Conservation (phyloP, 371 early-diverging fungal species). For the Mucor lusitanicus region DNA sequence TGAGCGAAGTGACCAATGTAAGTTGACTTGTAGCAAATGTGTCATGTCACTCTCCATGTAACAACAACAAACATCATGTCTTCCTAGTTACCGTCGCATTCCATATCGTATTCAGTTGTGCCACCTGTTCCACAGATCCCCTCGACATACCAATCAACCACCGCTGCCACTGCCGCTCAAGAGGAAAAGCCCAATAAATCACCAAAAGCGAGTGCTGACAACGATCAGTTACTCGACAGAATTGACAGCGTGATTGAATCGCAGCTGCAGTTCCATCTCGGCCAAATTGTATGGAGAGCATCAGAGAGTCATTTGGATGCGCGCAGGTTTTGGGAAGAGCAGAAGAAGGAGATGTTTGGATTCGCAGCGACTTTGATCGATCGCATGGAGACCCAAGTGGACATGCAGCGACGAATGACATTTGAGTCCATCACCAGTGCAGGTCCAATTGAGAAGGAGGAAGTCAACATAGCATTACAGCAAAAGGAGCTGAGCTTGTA, state of each 20-base stretch:
- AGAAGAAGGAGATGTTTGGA: conserved; percentile 37
- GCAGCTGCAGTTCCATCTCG: conserved; percentile 31
- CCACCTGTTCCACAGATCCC: conserved; percentile 26
- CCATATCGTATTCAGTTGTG: conserved; percentile 10
- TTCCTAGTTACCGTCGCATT: conserved; percentile 18
- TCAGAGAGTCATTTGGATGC: conserved; percentile 39
- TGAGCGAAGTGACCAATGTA: conserved; percentile 39
- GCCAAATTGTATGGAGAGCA: conserved; percentile 35
- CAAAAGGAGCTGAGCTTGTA: conserved; percentile 21
- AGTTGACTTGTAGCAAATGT: neutral
- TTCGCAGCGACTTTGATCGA: conserved; percentile 23
- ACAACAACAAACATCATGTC: neutral
- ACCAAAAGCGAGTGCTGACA: neutral
- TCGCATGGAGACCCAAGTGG: conserved; percentile 17
- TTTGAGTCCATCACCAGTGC: neutral
- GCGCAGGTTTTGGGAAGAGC: conserved; percentile 40
- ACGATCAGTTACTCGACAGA: conserved; percentile 1
- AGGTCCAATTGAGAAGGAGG: neutral
- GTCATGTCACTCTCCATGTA: neutral
- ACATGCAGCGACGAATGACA: conserved; percentile 7
- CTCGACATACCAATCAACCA: neutral
- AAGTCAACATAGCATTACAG: neutral
- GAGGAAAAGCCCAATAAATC: neutral
- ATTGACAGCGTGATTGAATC: conserved; percentile 33
- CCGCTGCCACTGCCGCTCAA: neutral